Percentiles rank a stretch among this genome's conserved stretches.
These are phyloP conservation scores for Collybia mongolica DNA, from an alignment of 768 basidiomycete genomes.

Conservation along the genomic window DNA sequence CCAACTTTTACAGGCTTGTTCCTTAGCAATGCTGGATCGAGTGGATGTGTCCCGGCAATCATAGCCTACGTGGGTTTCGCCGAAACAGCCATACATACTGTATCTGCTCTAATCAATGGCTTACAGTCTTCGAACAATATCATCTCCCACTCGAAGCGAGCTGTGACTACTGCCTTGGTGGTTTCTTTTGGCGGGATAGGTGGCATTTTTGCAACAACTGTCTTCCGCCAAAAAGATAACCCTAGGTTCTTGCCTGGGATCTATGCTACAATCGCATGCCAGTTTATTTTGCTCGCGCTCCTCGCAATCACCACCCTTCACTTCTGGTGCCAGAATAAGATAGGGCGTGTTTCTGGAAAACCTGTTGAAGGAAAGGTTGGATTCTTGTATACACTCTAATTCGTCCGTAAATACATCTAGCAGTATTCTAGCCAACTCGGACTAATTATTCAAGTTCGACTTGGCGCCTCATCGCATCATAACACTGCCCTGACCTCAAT, in stretches of 20 bases:
- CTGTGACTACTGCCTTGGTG: constrained; percentile 45
- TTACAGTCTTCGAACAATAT: constrained; percentile 48
- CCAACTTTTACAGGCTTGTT: constrained; percentile 37
- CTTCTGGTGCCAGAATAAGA: constrained; percentile 35
- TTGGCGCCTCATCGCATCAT: too few relatives aligned
- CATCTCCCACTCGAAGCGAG: constrained; percentile 47
- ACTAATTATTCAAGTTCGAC: not conserved
- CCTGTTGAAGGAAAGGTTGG: constrained; percentile 31
- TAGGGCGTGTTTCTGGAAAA: constrained; percentile 19
- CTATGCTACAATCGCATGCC: constrained; percentile 43
- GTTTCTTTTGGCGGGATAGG: constrained; percentile 48
- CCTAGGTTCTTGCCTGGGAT: constrained; percentile 48
- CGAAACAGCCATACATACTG: not conserved
- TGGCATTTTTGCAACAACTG: constrained; percentile 45
- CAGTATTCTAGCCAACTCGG: not conserved
- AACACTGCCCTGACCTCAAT: too few relatives aligned
- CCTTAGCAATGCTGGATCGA: constrained; percentile 42
- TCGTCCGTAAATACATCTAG: too few relatives aligned
- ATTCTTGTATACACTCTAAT: constrained; percentile 41
- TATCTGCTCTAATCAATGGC: constrained; percentile 2
- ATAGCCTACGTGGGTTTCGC: constrained; percentile 44
- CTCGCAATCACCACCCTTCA: constrained; percentile 37
- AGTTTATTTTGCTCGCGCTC: constrained; percentile 37
- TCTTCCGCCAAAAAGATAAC: constrained; percentile 44
- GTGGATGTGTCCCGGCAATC: constrained; percentile 45